Base-by-base conservation (phyloP, 164 flowering plant genomes). In the Euptelea pleiosperma region DNA sequence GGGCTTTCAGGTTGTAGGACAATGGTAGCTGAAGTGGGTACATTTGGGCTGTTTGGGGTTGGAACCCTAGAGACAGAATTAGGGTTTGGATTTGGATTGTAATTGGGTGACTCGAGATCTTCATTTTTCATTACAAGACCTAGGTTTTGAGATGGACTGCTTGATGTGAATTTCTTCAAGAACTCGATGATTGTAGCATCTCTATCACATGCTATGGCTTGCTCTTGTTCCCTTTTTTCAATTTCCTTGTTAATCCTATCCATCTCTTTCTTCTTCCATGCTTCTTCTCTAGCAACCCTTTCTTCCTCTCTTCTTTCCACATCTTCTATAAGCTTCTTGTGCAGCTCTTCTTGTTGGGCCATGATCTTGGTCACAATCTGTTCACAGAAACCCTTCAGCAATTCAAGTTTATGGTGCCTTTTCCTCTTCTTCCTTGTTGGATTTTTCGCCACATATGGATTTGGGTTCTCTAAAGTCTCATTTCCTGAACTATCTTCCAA, bases 291-390 rank as follows among this genome's bases (percentile, higher is more conserved):
- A 2, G 77, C 81, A 24, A 75, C 24, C 56, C 71, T 79, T 50
- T 78, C 89, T 50, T 79, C 83, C 36, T 85, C 89, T 63, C 83
- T 75, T 70, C 62, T 83, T 67, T 75, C 52, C 76, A 88, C 70
- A 21, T 82, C 88, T 60, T 83, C 80, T 1, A 88, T 50, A n/a
- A 88, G 69, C 73, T 81, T 82, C n/a, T 69, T 73, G 43, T 85
- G 89, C 63, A 85, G 58, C 65, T 81, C 79, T 43, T 88, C 91
- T 60, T 88, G 96, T 48, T 79, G 84, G 22, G 65, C 55, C 77
- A 85, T 79, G 69, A 85, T 65, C 73, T 67, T 79, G 56, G 70
- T 73, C 76, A 88, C 87, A 30, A 82, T 46, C 19, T 70, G 70
- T 58, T 80, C 84, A 64, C 85, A 83, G 6, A 78, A 79, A 9